phyloP scores from a whole-genome alignment of 306 rosid species.

The Castanopsis chinensis region DNA sequence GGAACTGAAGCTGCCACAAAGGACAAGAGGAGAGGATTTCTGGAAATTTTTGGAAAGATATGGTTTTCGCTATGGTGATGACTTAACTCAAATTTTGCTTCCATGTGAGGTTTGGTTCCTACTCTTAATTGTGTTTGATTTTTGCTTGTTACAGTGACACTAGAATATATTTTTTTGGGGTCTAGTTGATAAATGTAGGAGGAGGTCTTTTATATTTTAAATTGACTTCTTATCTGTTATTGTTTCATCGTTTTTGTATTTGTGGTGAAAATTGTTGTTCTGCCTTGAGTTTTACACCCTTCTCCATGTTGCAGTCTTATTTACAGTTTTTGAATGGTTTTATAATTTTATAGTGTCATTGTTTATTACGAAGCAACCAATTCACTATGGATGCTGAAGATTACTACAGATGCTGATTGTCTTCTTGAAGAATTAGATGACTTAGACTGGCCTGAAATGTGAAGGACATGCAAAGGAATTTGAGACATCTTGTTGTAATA shows the following conservation, averaged over 20 bases:
- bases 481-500: background rate
- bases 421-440: too few relatives aligned
- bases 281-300: background rate
- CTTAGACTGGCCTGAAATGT: too few relatives aligned
- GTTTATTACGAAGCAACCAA: too few relatives aligned
- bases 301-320: background rate
- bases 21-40: too few relatives aligned
- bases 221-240: background rate
- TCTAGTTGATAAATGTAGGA: background rate
- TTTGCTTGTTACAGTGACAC: constrained; percentile 12
- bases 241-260: background rate
- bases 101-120: constrained; percentile 78
- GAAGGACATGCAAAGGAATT: too few relatives aligned
- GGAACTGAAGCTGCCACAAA: too few relatives aligned
- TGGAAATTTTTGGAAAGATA: too few relatives aligned
- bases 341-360: too few relatives aligned
- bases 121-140: constrained; percentile 3
- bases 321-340: too few relatives aligned
- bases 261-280: background rate
- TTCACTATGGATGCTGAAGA: too few relatives aligned
- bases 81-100: constrained; percentile 69
- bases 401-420: too few relatives aligned
- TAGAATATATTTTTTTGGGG: background rate
- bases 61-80: constrained; percentile 59
- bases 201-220: background rate